Evolutionary conservation across 768 basidiomycete genomes (phyloP), one percentile per base, ranked within the genome.

Genomic region (Leucosporidium scottii): DNA sequence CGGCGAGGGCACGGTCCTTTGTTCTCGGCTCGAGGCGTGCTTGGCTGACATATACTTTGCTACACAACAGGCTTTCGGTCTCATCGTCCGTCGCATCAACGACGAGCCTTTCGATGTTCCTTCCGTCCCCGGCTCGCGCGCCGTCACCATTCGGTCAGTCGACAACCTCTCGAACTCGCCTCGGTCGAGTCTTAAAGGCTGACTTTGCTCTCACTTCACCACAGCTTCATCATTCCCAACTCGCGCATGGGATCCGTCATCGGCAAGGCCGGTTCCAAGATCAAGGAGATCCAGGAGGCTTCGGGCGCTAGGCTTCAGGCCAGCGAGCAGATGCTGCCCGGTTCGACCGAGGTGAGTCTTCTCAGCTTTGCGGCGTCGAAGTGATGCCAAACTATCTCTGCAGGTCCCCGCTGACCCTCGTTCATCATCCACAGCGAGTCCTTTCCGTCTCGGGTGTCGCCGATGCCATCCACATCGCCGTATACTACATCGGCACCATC

Each of bases 231-330:
- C 89, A 96, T 98, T 65, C 94, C 94, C 71, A 97, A 98, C 79
- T 93, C 92, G 15, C 89, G 94, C 66, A 98, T 98, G 94, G 94
- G 94, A 51, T 96, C 93, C 23, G 92, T 97, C 68, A 99, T 99
- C 75, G 96, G 96, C 65, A 98, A 96, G 79, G 90, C 88, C 70
- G 96, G 96, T 39, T 87, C 88, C 48, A 99, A 99, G 79, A 99
- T 99, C 78, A 97, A 97, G 82, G 96, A 99, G 80, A 99, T 99
- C 72, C 96, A 99, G 77, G 96, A 99, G 75, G 96, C 96, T 31
- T 92, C 90, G 71, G 96, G 96, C 47, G 96, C 96, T 21, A 82
- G 93, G 69, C 81, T 99, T 73, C 98, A 98, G 76, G 96, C 96
- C 27, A 92, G 90, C 75, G 96, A 98, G 79, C 90, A 92, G 61